Evolutionary conservation across 805 yeast species (phyloP).

Genomic region (Candida chauliodis): DNA sequence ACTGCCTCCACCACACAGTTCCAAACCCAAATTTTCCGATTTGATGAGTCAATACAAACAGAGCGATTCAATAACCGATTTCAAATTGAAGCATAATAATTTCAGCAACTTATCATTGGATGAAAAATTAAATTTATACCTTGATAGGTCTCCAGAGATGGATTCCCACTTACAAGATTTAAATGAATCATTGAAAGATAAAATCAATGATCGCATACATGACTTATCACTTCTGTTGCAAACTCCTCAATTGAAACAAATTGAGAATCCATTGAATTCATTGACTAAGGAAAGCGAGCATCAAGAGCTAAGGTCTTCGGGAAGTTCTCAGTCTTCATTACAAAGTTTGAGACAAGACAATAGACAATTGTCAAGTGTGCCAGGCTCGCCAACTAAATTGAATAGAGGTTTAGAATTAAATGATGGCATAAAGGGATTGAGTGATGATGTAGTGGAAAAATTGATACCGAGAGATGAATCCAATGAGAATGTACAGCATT

Average conservation of each 20-base stretch:
- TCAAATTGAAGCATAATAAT: constrained; percentile 21
- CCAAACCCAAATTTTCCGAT: constrained; percentile 9
- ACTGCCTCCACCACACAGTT: constrained; percentile 20
- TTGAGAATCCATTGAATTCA: constrained; percentile 33
- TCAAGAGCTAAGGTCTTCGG: constrained; percentile 23
- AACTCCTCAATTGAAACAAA: constrained; percentile 12
- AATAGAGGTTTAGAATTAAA: constrained; percentile 31
- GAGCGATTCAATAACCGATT: constrained; percentile 11
- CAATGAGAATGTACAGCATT: constrained; percentile 4
- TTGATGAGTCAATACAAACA: neutral
- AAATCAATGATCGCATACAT: constrained; percentile 33
- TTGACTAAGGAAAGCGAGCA: constrained; percentile 23
- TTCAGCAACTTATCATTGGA: constrained; percentile 35
- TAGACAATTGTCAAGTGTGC: constrained; percentile 21
- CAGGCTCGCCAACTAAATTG: constrained; percentile 14
- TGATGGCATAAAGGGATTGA: constrained; percentile 42
- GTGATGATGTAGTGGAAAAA: constrained; percentile 34
- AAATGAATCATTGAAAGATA: constrained; percentile 20
- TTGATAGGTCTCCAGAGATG: constrained; percentile 22
- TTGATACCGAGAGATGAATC: constrained; percentile 23
- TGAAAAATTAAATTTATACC: constrained; percentile 43
- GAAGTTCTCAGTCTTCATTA: constrained; percentile 40
- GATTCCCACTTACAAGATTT: constrained; percentile 35
- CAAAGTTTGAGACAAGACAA: constrained; percentile 30
- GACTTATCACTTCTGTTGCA: constrained; percentile 29